phyloP scores from a whole-genome alignment of 108 stramenopile genomes.

The Pseudonitzschia delicatissima region DNA sequence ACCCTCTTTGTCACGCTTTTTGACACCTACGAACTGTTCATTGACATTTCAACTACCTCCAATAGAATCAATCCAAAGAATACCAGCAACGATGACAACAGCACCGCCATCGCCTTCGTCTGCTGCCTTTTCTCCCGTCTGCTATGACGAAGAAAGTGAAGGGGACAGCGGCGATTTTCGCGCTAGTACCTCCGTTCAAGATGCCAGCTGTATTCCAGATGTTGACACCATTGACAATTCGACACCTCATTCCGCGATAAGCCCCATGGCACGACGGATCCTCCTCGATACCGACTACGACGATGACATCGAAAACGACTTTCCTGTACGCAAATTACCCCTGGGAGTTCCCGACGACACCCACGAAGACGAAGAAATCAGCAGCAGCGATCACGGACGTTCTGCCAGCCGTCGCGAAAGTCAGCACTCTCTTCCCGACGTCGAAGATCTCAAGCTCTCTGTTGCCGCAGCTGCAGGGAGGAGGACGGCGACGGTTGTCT shows the following conservation, averaged over 20 bases:
- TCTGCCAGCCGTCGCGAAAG: background rate
- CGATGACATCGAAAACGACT: background rate
- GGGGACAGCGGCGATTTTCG: too few species aligned
- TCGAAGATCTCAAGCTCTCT: background rate
- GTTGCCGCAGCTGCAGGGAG: background rate
- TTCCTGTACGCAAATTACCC: background rate
- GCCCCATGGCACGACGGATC: background rate
- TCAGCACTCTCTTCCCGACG: constrained; percentile 6
- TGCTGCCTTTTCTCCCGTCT: too few species aligned
- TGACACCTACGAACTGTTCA: too few species aligned
- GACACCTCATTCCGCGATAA: background rate
- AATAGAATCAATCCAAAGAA: too few species aligned
- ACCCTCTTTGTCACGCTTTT: too few species aligned
- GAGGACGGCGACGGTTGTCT: background rate
- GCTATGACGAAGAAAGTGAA: too few species aligned
- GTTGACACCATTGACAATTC: background rate
- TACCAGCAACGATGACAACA: too few species aligned
- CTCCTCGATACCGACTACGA: background rate
- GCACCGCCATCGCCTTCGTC: too few species aligned
- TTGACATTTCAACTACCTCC: too few species aligned
- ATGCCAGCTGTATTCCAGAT: too few species aligned
- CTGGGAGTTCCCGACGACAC: background rate
- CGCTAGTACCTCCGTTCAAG: too few species aligned
- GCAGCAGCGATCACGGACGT: background rate
- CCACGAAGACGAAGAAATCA: constrained; percentile 7